Conservation (phyloP, 2,329 filamentous ascomycete species). For the Phialophora verrucosa region DNA sequence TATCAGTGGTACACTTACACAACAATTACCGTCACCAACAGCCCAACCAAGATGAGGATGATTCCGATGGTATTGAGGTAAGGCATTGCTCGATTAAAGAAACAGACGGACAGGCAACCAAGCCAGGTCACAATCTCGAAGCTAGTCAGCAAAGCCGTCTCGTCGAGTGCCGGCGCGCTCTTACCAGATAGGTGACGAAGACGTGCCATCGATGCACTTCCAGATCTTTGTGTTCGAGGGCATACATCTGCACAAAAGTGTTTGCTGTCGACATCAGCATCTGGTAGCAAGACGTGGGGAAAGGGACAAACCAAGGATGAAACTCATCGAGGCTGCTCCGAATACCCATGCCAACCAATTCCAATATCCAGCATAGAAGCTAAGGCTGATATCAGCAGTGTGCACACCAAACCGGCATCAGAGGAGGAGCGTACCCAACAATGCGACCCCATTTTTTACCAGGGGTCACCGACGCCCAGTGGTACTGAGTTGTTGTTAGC, state of each 20-base stretch:
- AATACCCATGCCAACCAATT: constrained; percentile 63
- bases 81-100: constrained; percentile 54
- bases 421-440: constrained; percentile 46
- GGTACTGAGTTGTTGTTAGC: constrained; percentile 48
- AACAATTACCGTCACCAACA: constrained; percentile 55
- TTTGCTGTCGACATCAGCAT: constrained; percentile 48
- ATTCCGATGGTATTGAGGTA: constrained; percentile 48
- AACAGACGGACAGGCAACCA: constrained; percentile 38
- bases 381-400: background rate
- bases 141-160: constrained; percentile 12
- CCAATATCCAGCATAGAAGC: constrained; percentile 52
- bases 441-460: constrained; percentile 60
- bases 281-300: background rate
- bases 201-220: constrained; percentile 62
- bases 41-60: constrained; percentile 56
- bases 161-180: background rate
- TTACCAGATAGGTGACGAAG: constrained; percentile 62
- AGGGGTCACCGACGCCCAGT: constrained; percentile 65
- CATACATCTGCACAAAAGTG: constrained; percentile 66
- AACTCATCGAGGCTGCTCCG: constrained; percentile 63
- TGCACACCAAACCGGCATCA: background rate
- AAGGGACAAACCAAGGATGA: constrained; percentile 54
- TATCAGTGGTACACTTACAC: constrained; percentile 22
- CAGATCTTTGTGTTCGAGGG: constrained; percentile 61
- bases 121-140: constrained; percentile 35